Evolutionary conservation across 495 filamentous ascomycete genomes (phyloP).

Genomic region (Diplogelasinospora grovesii): DNA sequence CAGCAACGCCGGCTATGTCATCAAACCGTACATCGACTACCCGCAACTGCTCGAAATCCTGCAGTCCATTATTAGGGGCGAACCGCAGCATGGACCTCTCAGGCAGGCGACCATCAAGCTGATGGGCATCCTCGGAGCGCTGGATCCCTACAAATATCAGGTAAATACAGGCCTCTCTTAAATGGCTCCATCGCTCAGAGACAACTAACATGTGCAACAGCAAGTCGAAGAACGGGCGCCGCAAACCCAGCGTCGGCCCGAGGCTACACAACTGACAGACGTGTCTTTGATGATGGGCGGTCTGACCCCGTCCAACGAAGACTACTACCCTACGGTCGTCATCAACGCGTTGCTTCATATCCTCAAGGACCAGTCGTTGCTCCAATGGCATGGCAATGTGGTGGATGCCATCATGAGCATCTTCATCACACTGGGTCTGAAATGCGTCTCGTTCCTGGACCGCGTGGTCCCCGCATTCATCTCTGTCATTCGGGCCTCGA

Average conservation of each 20-base stretch:
- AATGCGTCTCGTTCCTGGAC: slow-evolving; percentile 88
- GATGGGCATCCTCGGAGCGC: slow-evolving; percentile 89
- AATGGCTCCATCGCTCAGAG: background rate
- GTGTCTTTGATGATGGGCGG: slow-evolving; percentile 97
- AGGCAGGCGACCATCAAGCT: slow-evolving; percentile 93
- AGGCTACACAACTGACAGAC: slow-evolving; percentile 69
- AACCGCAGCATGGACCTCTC: slow-evolving; percentile 68
- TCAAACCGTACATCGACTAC: slow-evolving; percentile 91
- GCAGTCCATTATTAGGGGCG: slow-evolving; percentile 87
- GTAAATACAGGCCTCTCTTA: slow-evolving; percentile 28
- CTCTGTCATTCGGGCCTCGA: slow-evolving; percentile 70
- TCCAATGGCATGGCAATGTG: slow-evolving; percentile 87
- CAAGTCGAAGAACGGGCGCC: slow-evolving; percentile 58
- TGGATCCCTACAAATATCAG: slow-evolving; percentile 96
- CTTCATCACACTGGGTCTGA: slow-evolving; percentile 88
- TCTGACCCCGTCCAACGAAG: slow-evolving; percentile 92
- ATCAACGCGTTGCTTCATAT: slow-evolving; percentile 92
- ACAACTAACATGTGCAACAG: slow-evolving; percentile 21
- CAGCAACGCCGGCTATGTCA: slow-evolving; percentile 94
- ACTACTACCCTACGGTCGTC: slow-evolving; percentile 97
- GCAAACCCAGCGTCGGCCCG: slow-evolving; percentile 53
- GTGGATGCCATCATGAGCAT: slow-evolving; percentile 98
- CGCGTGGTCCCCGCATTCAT: slow-evolving; percentile 94
- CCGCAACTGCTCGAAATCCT: slow-evolving; percentile 86
- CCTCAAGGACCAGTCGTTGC: slow-evolving; percentile 78